These are phyloP conservation scores for Pseudogymnoascus pannorum DNA, from an alignment of 2,329 filamentous ascomycete species.

Conservation along the genomic window DNA sequence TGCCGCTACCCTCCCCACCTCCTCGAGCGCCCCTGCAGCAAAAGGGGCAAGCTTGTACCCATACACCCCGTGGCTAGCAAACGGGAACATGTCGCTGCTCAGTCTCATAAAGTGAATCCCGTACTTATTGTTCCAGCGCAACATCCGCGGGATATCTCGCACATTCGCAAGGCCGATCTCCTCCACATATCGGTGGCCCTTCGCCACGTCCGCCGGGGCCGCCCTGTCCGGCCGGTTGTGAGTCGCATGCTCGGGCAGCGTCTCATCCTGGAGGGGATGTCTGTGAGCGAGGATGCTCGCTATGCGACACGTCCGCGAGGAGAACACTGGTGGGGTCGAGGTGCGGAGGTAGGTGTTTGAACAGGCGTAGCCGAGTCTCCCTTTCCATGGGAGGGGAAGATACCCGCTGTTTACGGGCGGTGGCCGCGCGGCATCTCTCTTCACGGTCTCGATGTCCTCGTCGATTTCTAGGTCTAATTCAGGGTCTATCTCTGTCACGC, in stretches of 20 bases:
- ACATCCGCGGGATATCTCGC: conserved; percentile 73
- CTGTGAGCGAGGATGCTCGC: conserved; percentile 84
- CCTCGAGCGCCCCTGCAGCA: conserved; percentile 67
- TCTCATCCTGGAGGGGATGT: conserved; percentile 69
- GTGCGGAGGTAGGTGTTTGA: conserved; percentile 84
- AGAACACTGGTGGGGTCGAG: conserved; percentile 78
- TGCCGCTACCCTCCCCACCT: conserved; percentile 68
- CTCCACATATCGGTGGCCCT: conserved; percentile 69
- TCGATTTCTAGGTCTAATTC: not conserved
- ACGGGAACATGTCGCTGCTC: conserved; percentile 95
- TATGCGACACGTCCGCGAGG: conserved; percentile 85
- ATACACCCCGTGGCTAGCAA: conserved; percentile 80
- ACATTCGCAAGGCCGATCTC: conserved; percentile 74
- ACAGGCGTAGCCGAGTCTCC: conserved; percentile 83
- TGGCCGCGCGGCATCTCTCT: conserved; percentile 33
- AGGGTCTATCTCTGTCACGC: conserved; percentile 48
- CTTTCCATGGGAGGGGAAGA: conserved; percentile 84
- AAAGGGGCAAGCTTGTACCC: conserved; percentile 82
- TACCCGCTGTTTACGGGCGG: conserved; percentile 77
- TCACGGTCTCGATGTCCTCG: conserved; percentile 26
- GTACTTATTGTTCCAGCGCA: conserved; percentile 87
- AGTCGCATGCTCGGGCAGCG: conserved; percentile 68
- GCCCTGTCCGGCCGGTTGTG: conserved; percentile 80
- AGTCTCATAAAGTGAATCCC: conserved; percentile 88
- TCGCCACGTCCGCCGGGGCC: conserved; percentile 56